Conservation (phyloP, 2,329 filamentous ascomycete species). For the Cordyceps cateniannulata region DNA sequence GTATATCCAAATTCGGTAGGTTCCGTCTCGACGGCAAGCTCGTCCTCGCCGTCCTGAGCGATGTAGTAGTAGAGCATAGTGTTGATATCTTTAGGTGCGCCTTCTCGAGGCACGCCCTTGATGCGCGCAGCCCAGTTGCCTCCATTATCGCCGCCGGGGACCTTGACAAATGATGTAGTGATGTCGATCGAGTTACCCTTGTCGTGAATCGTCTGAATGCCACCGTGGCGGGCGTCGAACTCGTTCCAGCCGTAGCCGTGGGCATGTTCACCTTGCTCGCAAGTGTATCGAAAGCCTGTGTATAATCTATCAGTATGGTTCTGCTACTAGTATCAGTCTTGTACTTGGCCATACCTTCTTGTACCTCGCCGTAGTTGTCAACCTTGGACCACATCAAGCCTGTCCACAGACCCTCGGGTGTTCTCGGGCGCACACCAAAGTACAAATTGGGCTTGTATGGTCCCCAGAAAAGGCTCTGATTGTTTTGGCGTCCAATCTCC, state of each 20-base stretch:
- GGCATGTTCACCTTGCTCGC: conserved; percentile 92
- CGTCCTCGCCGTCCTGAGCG: conserved; percentile 67
- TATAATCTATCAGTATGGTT: not conserved
- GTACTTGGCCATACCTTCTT: conserved; percentile 54
- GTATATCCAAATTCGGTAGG: conserved; percentile 45
- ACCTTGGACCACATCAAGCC: conserved; percentile 86
- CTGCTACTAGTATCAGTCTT: not conserved
- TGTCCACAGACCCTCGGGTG: conserved; percentile 73
- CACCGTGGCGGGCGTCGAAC: conserved; percentile 84
- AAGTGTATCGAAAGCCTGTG: conserved; percentile 82
- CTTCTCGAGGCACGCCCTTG: conserved; percentile 69
- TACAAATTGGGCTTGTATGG: conserved; percentile 92
- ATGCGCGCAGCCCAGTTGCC: conserved; percentile 90
- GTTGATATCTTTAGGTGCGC: conserved; percentile 59
- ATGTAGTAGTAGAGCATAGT: conserved; percentile 79
- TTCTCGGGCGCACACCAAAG: conserved; percentile 79
- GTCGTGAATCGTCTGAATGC: conserved; percentile 86
- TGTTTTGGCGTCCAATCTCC: conserved; percentile 52
- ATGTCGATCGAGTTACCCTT: conserved; percentile 82
- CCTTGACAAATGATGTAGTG: conserved; percentile 88
- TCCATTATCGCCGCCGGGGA: conserved; percentile 76
- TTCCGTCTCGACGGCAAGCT: conserved; percentile 52
- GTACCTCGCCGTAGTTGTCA: conserved; percentile 68
- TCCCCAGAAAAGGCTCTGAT: conserved; percentile 90
- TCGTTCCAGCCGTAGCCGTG: conserved; percentile 97